Conservation (phyloP, 2,329 filamentous ascomycete species). For the Aspergillus tanneri region DNA sequence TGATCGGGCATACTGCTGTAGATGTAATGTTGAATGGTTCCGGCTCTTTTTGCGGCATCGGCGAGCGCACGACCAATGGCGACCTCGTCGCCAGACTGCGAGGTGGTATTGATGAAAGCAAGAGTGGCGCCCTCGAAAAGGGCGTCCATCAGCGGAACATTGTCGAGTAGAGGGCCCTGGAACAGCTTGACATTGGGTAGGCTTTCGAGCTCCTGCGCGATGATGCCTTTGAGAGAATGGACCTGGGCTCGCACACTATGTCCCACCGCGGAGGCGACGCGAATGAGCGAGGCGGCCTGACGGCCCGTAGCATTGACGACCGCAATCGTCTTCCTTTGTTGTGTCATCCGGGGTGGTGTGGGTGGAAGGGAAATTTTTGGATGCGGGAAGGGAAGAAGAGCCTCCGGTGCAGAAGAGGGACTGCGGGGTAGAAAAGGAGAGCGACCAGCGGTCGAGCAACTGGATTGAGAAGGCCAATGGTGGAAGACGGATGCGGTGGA, state of each 20-base stretch:
- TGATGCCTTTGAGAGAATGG: conserved; percentile 79
- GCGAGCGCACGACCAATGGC: conserved; percentile 84
- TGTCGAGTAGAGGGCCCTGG: conserved; percentile 67
- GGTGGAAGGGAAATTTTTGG: conserved; percentile 2
- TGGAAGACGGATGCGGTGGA: conserved; percentile 14
- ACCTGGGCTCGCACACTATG: conserved; percentile 92
- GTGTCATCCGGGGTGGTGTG: conserved; percentile 36
- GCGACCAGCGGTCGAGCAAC: conserved; percentile 10
- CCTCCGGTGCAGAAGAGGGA: conserved; percentile 3
- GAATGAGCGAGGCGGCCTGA: conserved; percentile 91
- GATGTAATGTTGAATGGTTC: conserved; percentile 79
- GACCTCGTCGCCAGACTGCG: conserved; percentile 85
- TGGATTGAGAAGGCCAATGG: conserved; percentile 15
- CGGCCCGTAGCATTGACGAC: conserved; percentile 95
- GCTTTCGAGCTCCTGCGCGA: conserved; percentile 78
- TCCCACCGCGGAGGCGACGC: conserved; percentile 88
- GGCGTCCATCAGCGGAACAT: conserved; percentile 68
- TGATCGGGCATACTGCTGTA: conserved; percentile 98
- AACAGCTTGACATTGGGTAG: conserved; percentile 78
- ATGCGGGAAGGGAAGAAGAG: conserved; percentile 9
- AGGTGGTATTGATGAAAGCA: conserved; percentile 97
- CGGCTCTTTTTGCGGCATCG: conserved; percentile 80
- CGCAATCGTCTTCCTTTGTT: conserved; percentile 74
- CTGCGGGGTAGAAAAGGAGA: conserved; percentile 20
- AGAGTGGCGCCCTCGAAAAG: conserved; percentile 82